phyloP scores from a whole-genome alignment of 768 basidiomycete genomes.

The Phanerodontia chrysosporium region DNA sequence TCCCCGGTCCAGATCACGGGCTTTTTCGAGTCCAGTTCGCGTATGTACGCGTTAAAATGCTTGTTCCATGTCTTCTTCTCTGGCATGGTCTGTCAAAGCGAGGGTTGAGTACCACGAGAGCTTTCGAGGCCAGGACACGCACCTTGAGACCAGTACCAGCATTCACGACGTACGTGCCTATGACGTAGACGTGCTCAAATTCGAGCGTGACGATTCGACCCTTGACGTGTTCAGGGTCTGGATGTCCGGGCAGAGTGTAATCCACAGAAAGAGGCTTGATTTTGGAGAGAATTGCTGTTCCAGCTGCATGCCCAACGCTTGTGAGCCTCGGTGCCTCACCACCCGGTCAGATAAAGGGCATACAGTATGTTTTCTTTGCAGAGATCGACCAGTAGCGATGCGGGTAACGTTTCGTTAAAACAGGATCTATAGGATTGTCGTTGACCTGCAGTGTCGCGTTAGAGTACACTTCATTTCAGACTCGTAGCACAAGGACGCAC shows the following conservation, averaged over 20 bases:
- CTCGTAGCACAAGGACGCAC: constrained; percentile 29
- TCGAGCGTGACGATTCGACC: constrained; percentile 83
- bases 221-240: constrained; percentile 57
- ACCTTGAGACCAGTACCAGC: constrained; percentile 78
- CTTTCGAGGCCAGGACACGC: background rate
- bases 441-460: too few species aligned
- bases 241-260: constrained; percentile 71
- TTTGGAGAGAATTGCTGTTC: constrained; percentile 80
- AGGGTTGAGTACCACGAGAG: background rate
- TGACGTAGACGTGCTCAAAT: constrained; percentile 61
- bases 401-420: constrained; percentile 55
- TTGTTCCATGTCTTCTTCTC: constrained; percentile 76
- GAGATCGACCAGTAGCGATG: constrained; percentile 76
- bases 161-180: constrained; percentile 84
- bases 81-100: constrained; percentile 57
- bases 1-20: constrained; percentile 89
- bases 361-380: constrained; percentile 75
- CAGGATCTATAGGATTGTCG: constrained; percentile 57
- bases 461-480: background rate
- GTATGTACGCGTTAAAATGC: constrained; percentile 72
- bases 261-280: constrained; percentile 61
- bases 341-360: constrained; percentile 17
- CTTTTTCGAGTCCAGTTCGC: constrained; percentile 69
- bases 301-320: constrained; percentile 44
- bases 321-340: background rate